These are phyloP conservation scores for Lipomyces yamadae DNA, from an alignment of 805 yeast genomes.

Conservation along the genomic window DNA sequence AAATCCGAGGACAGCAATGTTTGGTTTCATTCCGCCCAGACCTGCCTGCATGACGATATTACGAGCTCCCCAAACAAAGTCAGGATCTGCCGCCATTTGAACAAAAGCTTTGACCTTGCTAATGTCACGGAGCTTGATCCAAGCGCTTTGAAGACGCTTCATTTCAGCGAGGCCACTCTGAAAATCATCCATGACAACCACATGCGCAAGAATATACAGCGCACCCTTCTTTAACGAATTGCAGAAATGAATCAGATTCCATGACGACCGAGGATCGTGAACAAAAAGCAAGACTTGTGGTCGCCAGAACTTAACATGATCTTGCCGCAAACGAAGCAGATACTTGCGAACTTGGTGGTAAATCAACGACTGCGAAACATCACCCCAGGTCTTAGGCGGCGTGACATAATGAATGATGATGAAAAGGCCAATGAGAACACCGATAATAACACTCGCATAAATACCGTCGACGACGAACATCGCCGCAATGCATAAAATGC, in stretches of 20 bases:
- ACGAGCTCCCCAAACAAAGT: constrained; percentile 92
- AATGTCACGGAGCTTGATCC: constrained; percentile 81
- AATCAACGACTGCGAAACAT: constrained; percentile 91
- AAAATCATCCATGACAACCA: constrained; percentile 67
- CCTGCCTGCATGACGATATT: constrained; percentile 93
- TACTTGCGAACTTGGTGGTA: constrained; percentile 97
- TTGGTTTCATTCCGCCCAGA: constrained; percentile 98
- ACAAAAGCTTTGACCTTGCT: constrained; percentile 88
- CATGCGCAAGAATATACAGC: constrained; percentile 89
- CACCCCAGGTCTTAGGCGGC: constrained; percentile 98
- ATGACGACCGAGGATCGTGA: constrained; percentile 88
- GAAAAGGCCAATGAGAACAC: constrained; percentile 68
- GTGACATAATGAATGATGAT: constrained; percentile 83
- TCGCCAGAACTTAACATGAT: constrained; percentile 97
- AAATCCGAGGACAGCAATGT: constrained; percentile 89
- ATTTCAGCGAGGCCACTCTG: constrained; percentile 71
- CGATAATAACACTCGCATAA: constrained; percentile 77
- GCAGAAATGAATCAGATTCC: constrained; percentile 91
- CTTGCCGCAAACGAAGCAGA: constrained; percentile 76
- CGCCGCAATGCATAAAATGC: constrained; percentile 69
- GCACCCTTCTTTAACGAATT: constrained; percentile 96
- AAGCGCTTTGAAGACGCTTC: constrained; percentile 72
- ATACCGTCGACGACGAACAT: constrained; percentile 95
- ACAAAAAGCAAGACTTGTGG: constrained; percentile 89
- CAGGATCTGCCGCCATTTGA: constrained; percentile 86